Conservation (phyloP, 441 rosid genomes). For the Erysimum cheiri region DNA sequence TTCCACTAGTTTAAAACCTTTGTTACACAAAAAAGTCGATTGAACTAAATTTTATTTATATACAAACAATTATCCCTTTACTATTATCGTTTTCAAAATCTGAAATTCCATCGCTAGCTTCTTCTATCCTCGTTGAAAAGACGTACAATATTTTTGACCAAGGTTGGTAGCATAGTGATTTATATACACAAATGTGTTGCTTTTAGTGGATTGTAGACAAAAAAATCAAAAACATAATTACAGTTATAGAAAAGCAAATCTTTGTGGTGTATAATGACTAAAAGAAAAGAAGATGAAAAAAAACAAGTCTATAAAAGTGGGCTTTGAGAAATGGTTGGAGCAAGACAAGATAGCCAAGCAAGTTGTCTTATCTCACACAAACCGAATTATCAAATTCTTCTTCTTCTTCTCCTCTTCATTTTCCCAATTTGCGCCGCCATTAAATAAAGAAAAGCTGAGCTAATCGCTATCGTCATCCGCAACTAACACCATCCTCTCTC, state of each 20-base stretch:
- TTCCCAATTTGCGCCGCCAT: constrained; percentile 33
- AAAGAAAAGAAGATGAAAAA: background rate
- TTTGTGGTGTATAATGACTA: background rate
- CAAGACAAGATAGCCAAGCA: constrained; percentile 30
- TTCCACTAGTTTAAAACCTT: no score
- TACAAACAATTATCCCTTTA: no score
- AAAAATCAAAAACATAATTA: no score
- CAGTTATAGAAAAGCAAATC: no score
- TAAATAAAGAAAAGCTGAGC: constrained; percentile 7
- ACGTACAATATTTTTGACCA: background rate
- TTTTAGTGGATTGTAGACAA: no score
- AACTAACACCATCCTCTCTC: constrained; percentile 9
- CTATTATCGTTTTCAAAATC: background rate
- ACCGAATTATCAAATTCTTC: constrained; percentile 8
- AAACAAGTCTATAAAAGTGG: constrained; percentile 31
- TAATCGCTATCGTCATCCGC: constrained; percentile 36
- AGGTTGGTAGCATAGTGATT: background rate
- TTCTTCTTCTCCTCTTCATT: background rate
- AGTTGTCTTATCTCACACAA: constrained; percentile 37
- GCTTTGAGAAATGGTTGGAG: constrained; percentile 27
- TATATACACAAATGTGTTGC: no score
- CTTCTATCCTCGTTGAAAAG: no score
- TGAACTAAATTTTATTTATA: no score
- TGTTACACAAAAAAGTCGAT: no score
- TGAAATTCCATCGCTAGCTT: background rate